phyloP scores from a whole-genome alignment of 441 rosid genomes.

The Adansonia gregorii region DNA sequence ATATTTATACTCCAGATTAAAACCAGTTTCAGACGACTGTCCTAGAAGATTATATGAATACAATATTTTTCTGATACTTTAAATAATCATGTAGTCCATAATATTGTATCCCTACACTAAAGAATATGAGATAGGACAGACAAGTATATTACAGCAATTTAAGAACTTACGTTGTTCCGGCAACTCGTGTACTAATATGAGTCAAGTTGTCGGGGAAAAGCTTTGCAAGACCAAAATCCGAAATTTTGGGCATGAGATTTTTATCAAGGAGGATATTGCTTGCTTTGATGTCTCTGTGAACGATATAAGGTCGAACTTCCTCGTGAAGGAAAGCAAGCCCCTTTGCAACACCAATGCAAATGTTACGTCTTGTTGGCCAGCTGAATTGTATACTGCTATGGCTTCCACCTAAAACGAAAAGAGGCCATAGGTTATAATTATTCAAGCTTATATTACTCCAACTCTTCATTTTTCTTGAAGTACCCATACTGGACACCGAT shows the following conservation, averaged over 20 bases:
- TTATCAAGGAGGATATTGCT: conserved; percentile 69
- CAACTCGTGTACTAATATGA: conserved; percentile 71
- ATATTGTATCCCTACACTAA: not conserved
- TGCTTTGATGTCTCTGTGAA: conserved; percentile 78
- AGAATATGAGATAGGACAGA: conserved; percentile 7
- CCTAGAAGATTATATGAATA: not conserved
- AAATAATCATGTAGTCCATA: not conserved
- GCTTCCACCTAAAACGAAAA: conserved; percentile 39
- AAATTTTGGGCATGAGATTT: conserved; percentile 59
- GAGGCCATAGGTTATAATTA: conserved; percentile 9
- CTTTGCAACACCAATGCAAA: conserved; percentile 65
- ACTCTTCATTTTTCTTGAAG: too few species aligned
- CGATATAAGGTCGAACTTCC: conserved; percentile 58
- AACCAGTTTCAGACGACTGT: not conserved
- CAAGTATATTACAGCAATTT: conserved; percentile 6
- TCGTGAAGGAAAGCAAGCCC: conserved; percentile 76
- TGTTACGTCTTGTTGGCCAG: conserved; percentile 52
- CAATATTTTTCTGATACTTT: not conserved
- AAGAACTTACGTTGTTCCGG: conserved; percentile 66
- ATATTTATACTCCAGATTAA: not conserved
- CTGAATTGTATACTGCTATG: conserved; percentile 47
- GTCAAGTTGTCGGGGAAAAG: conserved; percentile 62
- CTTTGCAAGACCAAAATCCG: conserved; percentile 81
- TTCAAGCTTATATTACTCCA: not conserved
- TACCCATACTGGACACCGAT: too few species aligned